Evolutionary conservation across 345 rosid genomes (phyloP).

Genomic region (Hibiscus mutabilis): DNA sequence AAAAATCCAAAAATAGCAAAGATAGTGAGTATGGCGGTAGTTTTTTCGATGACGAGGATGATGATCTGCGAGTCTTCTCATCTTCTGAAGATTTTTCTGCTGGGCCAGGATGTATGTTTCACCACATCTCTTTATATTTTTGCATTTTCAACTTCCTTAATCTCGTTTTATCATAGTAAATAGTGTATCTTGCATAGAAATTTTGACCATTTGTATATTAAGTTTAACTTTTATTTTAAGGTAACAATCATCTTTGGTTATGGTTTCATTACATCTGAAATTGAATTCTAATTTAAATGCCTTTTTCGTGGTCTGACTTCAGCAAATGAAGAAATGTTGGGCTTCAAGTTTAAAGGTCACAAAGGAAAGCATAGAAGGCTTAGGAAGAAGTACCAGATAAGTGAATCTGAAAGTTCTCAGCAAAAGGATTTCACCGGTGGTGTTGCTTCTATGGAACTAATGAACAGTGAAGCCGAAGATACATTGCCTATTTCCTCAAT

Average conservation of each 20-base stretch:
- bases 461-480: conserved; percentile 14
- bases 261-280: no score
- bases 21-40: conserved; percentile 63
- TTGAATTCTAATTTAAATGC: no score
- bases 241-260: no score
- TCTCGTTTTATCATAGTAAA: no score
- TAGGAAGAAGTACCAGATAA: conserved; percentile 26
- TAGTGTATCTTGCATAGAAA: no score
- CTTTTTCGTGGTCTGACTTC: neutral
- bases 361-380: conserved; percentile 17
- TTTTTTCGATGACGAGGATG: conserved; percentile 42
- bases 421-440: neutral
- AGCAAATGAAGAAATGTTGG: no score
- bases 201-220: no score
- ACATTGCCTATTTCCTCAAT: conserved; percentile 24
- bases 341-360: no score
- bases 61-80: conserved; percentile 3
- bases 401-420: conserved; percentile 33
- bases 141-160: no score
- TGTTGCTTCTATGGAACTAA: neutral
- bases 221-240: no score
- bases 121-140: no score
- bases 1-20: conserved; percentile 29
- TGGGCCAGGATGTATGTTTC: no score
- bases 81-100: conserved; percentile 29